phyloP scores from a whole-genome alignment of 225 moss, liverwort and hornwort species.

The Pseudoscleropodium purum region DNA sequence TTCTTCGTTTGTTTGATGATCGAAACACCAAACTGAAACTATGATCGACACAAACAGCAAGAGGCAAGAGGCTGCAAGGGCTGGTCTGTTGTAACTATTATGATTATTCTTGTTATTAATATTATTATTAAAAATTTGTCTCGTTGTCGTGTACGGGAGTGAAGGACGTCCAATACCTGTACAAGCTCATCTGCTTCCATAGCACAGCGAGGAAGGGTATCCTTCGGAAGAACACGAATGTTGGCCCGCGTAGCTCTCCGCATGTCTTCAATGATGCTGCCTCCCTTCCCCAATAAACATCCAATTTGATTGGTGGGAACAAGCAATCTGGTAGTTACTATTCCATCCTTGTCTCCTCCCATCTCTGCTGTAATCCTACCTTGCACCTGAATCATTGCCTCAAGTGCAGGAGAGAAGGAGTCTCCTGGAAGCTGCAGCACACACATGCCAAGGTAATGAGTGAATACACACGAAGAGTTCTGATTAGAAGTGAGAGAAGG shows the following conservation, averaged over 20 bases:
- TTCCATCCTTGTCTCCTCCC: slow-evolving; percentile 92
- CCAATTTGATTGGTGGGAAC: slow-evolving; percentile 98
- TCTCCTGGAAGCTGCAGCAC: slow-evolving; percentile 81
- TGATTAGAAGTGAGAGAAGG: not conserved
- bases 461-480: not conserved
- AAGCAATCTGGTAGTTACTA: slow-evolving; percentile 83
- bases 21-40: not conserved
- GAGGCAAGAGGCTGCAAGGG: not conserved
- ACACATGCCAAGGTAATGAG: not conserved
- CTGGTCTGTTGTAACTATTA: not conserved
- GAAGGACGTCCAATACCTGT: slow-evolving; percentile 40
- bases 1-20: not conserved
- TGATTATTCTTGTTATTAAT: not conserved
- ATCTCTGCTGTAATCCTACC: slow-evolving; percentile 80
- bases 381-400: slow-evolving; percentile 96
- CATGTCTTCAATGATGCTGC: slow-evolving; percentile 97
- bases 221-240: slow-evolving; percentile 92
- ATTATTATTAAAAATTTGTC: not conserved
- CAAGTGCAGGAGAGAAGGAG: slow-evolving; percentile 87
- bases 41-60: not conserved
- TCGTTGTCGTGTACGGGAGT: not conserved
- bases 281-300: slow-evolving; percentile 90
- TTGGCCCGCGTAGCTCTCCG: slow-evolving; percentile 90
- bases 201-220: slow-evolving; percentile 87
- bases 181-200: slow-evolving; percentile 90